phyloP scores from a whole-genome alignment of 2,329 filamentous ascomycete species.

The Trematosphaeria pertusa region DNA sequence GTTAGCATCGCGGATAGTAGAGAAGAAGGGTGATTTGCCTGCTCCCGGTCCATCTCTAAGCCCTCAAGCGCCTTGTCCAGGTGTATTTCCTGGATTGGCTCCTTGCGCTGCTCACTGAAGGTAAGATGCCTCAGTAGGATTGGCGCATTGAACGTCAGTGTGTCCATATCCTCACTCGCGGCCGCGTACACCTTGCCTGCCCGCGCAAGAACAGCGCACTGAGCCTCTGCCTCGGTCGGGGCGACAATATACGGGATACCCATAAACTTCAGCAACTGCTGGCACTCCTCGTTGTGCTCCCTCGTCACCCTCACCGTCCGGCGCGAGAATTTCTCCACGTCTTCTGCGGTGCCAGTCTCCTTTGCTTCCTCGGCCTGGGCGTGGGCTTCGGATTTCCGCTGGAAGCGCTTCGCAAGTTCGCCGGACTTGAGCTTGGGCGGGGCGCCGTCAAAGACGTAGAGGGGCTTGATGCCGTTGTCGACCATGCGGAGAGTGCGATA shows the following conservation, averaged over 20 bases:
- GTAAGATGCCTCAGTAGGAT: slow-evolving; percentile 92
- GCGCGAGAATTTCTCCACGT: slow-evolving; percentile 97
- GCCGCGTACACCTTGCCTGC: slow-evolving; percentile 97
- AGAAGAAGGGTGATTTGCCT: slow-evolving; percentile 61
- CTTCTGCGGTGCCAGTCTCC: slow-evolving; percentile 94
- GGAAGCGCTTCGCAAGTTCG: slow-evolving; percentile 93
- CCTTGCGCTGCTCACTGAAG: slow-evolving; percentile 96
- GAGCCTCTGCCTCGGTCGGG: slow-evolving; percentile 95
- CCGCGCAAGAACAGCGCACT: slow-evolving; percentile 87
- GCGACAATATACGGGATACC: slow-evolving; percentile 94
- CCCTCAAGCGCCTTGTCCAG: slow-evolving; percentile 87
- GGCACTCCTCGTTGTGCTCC: slow-evolving; percentile 96
- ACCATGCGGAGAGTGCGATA: slow-evolving; percentile 98
- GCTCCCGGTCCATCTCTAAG: slow-evolving; percentile 82
- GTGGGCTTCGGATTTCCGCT: slow-evolving; percentile 90
- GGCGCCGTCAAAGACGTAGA: slow-evolving; percentile 97
- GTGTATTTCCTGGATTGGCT: slow-evolving; percentile 95
- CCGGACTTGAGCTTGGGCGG: slow-evolving; percentile 98
- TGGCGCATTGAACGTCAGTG: slow-evolving; percentile 90
- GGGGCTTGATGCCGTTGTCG: slow-evolving; percentile 97
- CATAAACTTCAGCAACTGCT: slow-evolving; percentile 90
- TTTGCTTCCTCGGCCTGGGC: slow-evolving; percentile 94
- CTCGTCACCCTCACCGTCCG: slow-evolving; percentile 93
- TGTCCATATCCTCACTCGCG: slow-evolving; percentile 99
- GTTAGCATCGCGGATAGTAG: slow-evolving; percentile 3